These are phyloP conservation scores for Gyromitra esculenta DNA, from an alignment of 2,329 filamentous ascomycete genomes.

Conservation along the genomic window DNA sequence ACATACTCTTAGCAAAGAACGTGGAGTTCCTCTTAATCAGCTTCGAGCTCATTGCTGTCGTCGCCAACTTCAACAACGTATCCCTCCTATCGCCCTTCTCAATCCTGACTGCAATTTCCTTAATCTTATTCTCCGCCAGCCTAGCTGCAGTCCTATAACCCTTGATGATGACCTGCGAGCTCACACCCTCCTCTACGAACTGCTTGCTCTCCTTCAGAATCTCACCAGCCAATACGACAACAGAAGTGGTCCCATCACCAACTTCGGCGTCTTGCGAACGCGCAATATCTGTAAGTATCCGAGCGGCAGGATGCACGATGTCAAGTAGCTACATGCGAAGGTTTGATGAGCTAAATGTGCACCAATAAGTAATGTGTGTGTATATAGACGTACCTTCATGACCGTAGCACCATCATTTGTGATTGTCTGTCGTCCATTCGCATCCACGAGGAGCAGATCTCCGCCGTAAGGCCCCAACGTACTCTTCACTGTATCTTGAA, in stretches of 20 bases:
- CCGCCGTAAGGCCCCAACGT: constrained; percentile 97
- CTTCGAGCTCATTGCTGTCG: constrained; percentile 99
- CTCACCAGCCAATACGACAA: constrained; percentile 96
- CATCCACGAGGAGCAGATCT: constrained; percentile 93
- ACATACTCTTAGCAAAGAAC: constrained; percentile 95
- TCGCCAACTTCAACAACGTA: constrained; percentile 87
- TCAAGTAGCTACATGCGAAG: constrained; percentile 77
- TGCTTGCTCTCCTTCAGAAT: constrained; percentile 97
- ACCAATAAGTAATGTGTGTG: constrained; percentile 45
- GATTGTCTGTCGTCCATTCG: constrained; percentile 94
- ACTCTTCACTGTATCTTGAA: constrained; percentile 94
- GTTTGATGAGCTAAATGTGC: not conserved
- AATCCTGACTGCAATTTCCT: constrained; percentile 92
- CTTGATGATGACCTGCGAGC: constrained; percentile 97
- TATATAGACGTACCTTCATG: constrained; percentile 79
- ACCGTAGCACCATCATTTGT: constrained; percentile 99
- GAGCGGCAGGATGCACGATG: constrained; percentile 95
- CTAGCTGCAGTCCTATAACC: constrained; percentile 84
- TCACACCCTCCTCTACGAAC: constrained; percentile 94
- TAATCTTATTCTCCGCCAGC: constrained; percentile 98
- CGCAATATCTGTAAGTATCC: constrained; percentile 97
- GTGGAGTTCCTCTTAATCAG: constrained; percentile 95
- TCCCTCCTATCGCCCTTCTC: constrained; percentile 84
- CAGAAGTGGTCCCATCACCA: constrained; percentile 95
- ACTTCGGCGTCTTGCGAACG: constrained; percentile 99